Evolutionary conservation across 495 filamentous ascomycete genomes (phyloP).

Genomic region (Sordaria brevicollis): DNA sequence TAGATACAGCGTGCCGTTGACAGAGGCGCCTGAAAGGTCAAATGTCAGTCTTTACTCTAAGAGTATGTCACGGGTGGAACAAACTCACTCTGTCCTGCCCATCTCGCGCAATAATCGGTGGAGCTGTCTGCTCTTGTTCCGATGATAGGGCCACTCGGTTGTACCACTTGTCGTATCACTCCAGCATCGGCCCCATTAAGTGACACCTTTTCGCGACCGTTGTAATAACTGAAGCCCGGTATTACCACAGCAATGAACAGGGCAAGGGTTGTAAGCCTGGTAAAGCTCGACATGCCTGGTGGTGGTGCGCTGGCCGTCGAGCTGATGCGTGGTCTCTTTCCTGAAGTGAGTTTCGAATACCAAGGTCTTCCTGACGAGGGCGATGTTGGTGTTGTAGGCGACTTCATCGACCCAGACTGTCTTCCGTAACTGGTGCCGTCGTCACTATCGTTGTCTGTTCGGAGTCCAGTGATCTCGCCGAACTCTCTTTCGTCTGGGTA

Average conservation of each 20-base stretch:
- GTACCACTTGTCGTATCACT: constrained; percentile 23
- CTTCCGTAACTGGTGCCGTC: not conserved
- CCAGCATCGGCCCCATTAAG: constrained; percentile 36
- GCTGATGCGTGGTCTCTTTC: constrained; percentile 31
- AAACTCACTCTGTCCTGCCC: constrained; percentile 52
- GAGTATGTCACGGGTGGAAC: not conserved
- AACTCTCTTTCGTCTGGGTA: constrained; percentile 14
- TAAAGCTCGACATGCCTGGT: constrained; percentile 24
- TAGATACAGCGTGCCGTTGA: constrained; percentile 67
- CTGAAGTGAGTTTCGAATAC: constrained; percentile 26
- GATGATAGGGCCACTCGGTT: constrained; percentile 16
- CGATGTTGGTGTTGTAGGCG: constrained; percentile 6
- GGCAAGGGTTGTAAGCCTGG: constrained; percentile 37
- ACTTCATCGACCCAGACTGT: not conserved
- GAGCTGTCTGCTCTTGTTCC: constrained; percentile 32
- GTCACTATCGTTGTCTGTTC: not conserved
- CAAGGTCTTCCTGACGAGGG: constrained; percentile 16
- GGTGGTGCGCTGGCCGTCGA: constrained; percentile 29
- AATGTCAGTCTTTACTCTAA: constrained; percentile 5
- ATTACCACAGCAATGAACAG: constrained; percentile 44
- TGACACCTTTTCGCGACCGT: constrained; percentile 21
- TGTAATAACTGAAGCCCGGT: constrained; percentile 34
- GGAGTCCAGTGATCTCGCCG: constrained; percentile 14
- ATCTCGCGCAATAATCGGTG: constrained; percentile 53
- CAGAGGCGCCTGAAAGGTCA: constrained; percentile 31